phyloP scores from a whole-genome alignment of 2,329 filamentous ascomycete species.

The Hortaea werneckii region DNA sequence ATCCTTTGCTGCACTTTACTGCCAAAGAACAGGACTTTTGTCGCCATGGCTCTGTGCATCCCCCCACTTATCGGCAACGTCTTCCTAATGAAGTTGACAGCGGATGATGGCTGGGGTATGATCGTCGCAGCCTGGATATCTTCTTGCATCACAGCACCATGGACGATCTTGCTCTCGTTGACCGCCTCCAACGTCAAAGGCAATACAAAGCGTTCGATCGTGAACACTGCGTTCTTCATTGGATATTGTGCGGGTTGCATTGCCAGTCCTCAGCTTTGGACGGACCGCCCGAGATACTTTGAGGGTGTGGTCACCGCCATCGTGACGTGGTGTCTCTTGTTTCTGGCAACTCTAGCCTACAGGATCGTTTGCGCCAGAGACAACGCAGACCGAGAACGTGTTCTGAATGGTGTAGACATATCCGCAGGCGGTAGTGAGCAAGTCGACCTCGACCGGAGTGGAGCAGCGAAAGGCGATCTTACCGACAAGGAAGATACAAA shows the following conservation, averaged over 20 bases:
- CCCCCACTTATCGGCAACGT: conserved; percentile 37
- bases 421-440: no score
- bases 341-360: neutral
- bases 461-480: no score
- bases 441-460: no score
- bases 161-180: conserved; percentile 33
- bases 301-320: neutral
- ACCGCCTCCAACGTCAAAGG: conserved; percentile 42
- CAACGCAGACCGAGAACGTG: neutral
- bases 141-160: conserved; percentile 35
- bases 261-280: neutral
- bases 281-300: neutral
- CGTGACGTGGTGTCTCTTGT: neutral
- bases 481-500: no score
- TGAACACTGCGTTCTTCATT: neutral
- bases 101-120: conserved; percentile 36
- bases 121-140: conserved; percentile 41
- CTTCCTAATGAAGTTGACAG: conserved; percentile 34
- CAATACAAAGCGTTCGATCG: conserved; percentile 41
- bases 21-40: conserved; percentile 30
- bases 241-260: neutral
- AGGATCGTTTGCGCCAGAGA: neutral
- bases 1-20: conserved; percentile 30
- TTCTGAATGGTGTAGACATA: neutral
- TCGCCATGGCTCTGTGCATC: conserved; percentile 32